phyloP scores from a whole-genome alignment of 1,284 basidiomycete species.

The Cutaneotrichosporon sp. region DNA sequence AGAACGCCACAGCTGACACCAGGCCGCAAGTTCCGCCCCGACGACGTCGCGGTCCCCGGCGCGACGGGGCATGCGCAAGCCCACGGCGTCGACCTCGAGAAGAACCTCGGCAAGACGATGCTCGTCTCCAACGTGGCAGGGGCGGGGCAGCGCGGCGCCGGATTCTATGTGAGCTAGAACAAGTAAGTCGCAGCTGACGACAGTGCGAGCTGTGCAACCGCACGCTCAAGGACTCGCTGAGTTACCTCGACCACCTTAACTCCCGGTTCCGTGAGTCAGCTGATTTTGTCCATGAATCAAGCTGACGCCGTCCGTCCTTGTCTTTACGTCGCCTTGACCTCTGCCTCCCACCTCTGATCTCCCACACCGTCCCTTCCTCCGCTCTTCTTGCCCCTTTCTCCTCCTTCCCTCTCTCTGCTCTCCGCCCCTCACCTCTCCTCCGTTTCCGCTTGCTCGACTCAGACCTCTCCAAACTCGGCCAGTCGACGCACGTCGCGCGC shows the following conservation, averaged over 20 bases:
- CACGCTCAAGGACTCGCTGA: constrained; percentile 89
- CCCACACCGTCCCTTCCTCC: neutral
- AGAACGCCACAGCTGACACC: constrained; percentile 13
- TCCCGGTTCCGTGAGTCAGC: constrained; percentile 64
- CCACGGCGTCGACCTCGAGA: constrained; percentile 79
- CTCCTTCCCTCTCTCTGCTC: neutral
- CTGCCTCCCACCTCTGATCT: too few species aligned
- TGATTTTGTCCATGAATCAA: constrained; percentile 60
- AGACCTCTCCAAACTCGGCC: constrained; percentile 77
- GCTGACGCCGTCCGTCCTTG: neutral
- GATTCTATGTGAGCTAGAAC: constrained; percentile 67
- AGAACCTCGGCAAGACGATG: constrained; percentile 89
- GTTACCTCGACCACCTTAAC: constrained; percentile 96
- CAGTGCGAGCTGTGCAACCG: constrained; percentile 81
- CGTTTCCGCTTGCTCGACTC: too few species aligned
- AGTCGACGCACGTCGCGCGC: constrained; percentile 85
- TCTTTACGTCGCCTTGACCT: neutral
- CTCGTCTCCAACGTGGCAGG: constrained; percentile 72
- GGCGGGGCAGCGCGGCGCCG: constrained; percentile 80
- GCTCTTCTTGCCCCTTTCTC: neutral
- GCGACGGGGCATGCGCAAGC: constrained; percentile 78
- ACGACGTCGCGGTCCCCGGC: constrained; percentile 80
- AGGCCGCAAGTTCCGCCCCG: constrained; percentile 75
- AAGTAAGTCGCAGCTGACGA: constrained; percentile 6
- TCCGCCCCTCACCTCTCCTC: too few species aligned